Base-by-base conservation (phyloP, 2,329 filamentous ascomycete species). In the Xylaria sp. region DNA sequence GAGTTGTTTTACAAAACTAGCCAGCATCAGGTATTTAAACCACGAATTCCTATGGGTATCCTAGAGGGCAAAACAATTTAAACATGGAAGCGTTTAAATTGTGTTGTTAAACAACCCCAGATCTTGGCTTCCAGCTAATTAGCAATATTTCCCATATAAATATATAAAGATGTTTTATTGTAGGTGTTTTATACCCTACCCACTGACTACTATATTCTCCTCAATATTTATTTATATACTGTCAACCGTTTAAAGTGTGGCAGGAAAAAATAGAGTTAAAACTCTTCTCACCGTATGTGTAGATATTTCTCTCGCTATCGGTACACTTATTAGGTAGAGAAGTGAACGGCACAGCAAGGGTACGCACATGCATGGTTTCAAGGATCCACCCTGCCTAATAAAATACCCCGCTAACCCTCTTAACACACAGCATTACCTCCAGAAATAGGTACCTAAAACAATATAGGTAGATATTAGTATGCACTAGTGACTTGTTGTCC, bases 351-450 rank as follows among this genome's bases (percentile, higher is more conserved):
- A 68, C 50, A 59, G 65, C 53, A 48, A 55, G 23, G 44, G 42
- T 60, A 48, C 57, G 37, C n/a, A 32, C 48, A 47, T 65, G 63
- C 67, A 68, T 63, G 65, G 55, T 59, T 65, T 65, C 68, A 63
- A 55, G 68, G 68, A 51, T 61, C 58, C 42, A 57, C 42, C 54
- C 27, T 53, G 27, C 12, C 21, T 53, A 40, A 68, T 64, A 58
- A 27, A 32, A 57, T 57, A 47, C 48, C 59, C 61, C 40, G 42
- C 65, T 60, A 64, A 55, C 61, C 60, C 32, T 23, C 42, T 60
- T 35, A 40, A 57, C 29, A 8, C 23, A n/a, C 50, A 53, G 65
- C 54, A 67, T 27, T 63, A 35, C 47, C 53, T 37, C 60, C 21
- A 63, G 40, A 40, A 58, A 68, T 55, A 13, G 12, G 4, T 18